Evolutionary conservation across 164 flowering plant genomes (phyloP).

Genomic region (Malania oleifera): DNA sequence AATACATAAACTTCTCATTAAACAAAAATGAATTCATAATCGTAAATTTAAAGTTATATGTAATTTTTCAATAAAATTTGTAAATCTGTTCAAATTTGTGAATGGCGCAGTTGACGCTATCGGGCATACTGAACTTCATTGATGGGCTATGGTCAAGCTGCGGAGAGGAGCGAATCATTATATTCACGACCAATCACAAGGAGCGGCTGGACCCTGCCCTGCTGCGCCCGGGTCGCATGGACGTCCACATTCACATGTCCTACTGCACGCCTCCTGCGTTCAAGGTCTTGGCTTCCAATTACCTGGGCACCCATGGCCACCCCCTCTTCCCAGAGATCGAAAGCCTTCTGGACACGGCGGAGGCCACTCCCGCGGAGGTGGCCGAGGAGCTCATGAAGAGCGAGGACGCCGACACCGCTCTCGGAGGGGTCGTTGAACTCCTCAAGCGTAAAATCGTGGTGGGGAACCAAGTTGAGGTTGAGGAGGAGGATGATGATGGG

Average conservation of each 20-base stretch:
- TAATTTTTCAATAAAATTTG: no score
- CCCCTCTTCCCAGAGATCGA: constrained; percentile 5
- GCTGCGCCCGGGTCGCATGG: constrained; percentile 27
- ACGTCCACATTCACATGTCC: constrained; percentile 27
- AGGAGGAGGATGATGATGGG: not conserved
- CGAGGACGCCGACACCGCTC: constrained; percentile 12
- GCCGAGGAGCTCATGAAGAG: constrained; percentile 27
- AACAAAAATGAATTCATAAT: no score
- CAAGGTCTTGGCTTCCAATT: constrained; percentile 19
- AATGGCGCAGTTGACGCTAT: constrained; percentile 21
- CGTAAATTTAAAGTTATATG: no score
- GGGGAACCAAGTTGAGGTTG: no score
- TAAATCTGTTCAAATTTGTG: no score
- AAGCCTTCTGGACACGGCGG: constrained; percentile 4
- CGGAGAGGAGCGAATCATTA: constrained; percentile 28
- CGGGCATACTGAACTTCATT: constrained; percentile 23
- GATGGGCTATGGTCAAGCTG: constrained; percentile 30
- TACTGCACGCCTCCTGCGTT: constrained; percentile 18
- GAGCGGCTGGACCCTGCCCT: constrained; percentile 25
- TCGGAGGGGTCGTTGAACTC: constrained; percentile 8
- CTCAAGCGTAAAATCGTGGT: not conserved
- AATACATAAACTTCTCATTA: no score
- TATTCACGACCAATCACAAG: constrained; percentile 24
- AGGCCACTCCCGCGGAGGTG: constrained; percentile 25
- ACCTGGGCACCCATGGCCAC: constrained; percentile 7